Evolutionary conservation across 768 basidiomycete genomes (phyloP).

Genomic region (Phanerodontia chrysosporium): DNA sequence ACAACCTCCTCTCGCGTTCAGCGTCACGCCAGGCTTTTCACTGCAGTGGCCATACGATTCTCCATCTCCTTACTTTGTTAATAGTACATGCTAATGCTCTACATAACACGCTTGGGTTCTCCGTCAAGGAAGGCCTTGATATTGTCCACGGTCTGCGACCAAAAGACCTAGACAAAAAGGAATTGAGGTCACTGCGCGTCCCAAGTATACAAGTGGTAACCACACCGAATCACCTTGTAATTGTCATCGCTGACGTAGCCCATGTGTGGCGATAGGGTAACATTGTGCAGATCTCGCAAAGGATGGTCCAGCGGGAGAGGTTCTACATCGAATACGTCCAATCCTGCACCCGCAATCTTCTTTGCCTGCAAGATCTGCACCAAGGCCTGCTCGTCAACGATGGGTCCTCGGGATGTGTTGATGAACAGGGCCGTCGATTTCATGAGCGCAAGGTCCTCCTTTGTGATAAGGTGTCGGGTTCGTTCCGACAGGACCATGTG

Average conservation of each 20-base stretch:
- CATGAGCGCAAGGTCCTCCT: constrained; percentile 46
- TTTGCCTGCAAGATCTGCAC: constrained; percentile 42
- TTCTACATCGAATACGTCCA: constrained; percentile 66
- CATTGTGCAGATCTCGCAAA: constrained; percentile 45
- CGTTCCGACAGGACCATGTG: constrained; percentile 53
- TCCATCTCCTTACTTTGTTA: neutral
- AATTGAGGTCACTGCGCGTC: neutral
- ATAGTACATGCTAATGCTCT: neutral
- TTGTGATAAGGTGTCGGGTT: constrained; percentile 46
- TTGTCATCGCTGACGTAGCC: constrained; percentile 51
- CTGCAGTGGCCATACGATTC: neutral
- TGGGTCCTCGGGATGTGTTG: constrained; percentile 63
- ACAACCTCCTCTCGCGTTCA: constrained; percentile 1
- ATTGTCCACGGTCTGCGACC: constrained; percentile 53
- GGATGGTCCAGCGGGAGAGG: constrained; percentile 59
- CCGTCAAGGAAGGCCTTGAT: constrained; percentile 51
- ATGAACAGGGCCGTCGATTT: constrained; percentile 56
- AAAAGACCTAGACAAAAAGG: constrained; percentile 39
- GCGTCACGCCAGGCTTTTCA: neutral
- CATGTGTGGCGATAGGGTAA: constrained; percentile 58
- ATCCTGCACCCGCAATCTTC: constrained; percentile 52
- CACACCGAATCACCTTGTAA: constrained; percentile 38
- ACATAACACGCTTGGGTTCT: constrained; percentile 24
- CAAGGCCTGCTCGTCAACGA: constrained; percentile 58
- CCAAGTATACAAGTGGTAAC: neutral